phyloP scores from a whole-genome alignment of 2,329 filamentous ascomycete genomes.

The Exophiala oligosperma region DNA sequence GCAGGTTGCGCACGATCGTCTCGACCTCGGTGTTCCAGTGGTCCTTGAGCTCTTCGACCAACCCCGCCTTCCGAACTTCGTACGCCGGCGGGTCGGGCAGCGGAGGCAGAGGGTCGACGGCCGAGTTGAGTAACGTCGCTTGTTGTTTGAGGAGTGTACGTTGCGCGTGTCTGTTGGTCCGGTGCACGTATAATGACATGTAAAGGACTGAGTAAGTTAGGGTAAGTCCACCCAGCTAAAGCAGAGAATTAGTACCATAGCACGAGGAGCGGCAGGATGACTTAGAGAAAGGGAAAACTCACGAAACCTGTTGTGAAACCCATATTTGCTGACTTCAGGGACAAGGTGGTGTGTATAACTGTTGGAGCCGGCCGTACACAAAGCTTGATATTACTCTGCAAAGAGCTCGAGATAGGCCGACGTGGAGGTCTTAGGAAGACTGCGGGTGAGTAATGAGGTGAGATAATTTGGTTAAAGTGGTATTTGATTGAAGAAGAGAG shows the following conservation, averaged over 20 bases:
- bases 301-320: conserved; percentile 76
- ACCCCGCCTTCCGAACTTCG: conserved; percentile 52
- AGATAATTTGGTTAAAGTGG: not conserved
- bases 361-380: not conserved
- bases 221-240: conserved; percentile 71
- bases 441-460: no score
- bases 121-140: conserved; percentile 41
- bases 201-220: conserved; percentile 73
- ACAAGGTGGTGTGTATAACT: no score
- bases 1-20: conserved; percentile 64
- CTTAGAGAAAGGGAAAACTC: conserved; percentile 38
- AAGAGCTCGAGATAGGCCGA: no score
- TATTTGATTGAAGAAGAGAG: no score
- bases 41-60: conserved; percentile 70
- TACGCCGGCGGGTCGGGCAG: conserved; percentile 29
- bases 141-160: conserved; percentile 46
- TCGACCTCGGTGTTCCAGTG: conserved; percentile 76
- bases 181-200: conserved; percentile 68
- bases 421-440: no score
- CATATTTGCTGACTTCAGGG: conserved; percentile 48
- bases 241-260: not conserved
- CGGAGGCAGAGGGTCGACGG: conserved; percentile 37
- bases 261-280: not conserved
- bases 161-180: conserved; percentile 61
- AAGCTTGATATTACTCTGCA: not conserved